These are phyloP conservation scores for Eucalyptus camaldulensis DNA, from an alignment of 345 rosid species.

Conservation along the genomic window DNA sequence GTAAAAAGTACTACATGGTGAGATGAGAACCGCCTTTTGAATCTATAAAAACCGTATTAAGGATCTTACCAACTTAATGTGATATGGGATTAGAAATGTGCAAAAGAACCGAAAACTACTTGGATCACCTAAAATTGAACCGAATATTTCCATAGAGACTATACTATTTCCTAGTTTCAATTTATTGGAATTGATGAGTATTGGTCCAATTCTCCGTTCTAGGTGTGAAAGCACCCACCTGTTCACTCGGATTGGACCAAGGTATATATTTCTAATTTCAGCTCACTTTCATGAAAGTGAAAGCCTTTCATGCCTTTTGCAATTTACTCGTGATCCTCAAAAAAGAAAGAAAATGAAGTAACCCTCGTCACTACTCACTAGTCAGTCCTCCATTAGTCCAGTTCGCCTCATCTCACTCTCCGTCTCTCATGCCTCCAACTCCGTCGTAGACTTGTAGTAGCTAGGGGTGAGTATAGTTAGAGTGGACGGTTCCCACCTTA, in stretches of 20 bases:
- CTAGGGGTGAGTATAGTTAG: background rate
- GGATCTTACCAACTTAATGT: background rate
- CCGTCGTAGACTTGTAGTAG: background rate
- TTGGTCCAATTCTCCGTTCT: rapidly evolving
- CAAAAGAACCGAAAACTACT: too few relatives aligned
- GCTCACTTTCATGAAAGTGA: background rate
- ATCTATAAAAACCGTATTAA: background rate
- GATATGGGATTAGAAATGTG: background rate
- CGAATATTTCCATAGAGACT: background rate
- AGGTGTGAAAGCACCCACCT: background rate
- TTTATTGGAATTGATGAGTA: background rate
- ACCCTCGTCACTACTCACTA: background rate
- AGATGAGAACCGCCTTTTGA: background rate
- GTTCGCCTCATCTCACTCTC: background rate
- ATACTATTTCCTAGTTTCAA: background rate
- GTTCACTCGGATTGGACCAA: background rate
- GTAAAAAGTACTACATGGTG: background rate
- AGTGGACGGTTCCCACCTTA: too few relatives aligned
- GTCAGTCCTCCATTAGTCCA: background rate
- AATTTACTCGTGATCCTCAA: background rate
- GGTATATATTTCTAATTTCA: background rate
- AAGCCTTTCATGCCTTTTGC: background rate
- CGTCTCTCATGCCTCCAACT: background rate
- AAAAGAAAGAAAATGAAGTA: background rate
- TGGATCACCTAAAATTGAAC: rapidly evolving